Conservation (phyloP, 352 stramenopile genomes). For the Phytophthora idaei region DNA sequence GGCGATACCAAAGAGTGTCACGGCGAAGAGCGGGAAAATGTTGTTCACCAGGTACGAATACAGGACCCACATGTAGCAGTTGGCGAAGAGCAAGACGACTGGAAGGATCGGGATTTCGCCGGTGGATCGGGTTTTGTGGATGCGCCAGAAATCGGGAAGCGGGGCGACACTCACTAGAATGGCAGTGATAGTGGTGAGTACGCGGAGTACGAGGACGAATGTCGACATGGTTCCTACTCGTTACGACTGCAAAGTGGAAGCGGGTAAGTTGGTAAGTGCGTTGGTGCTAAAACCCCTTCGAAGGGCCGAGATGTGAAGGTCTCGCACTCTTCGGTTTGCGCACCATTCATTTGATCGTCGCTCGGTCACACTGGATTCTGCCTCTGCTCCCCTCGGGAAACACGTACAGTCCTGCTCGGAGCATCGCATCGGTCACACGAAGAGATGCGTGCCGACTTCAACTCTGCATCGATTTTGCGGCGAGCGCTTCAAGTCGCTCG, state of each 20-base stretch:
- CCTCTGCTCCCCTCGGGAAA: slow-evolving; percentile 9
- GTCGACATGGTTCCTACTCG: slow-evolving; percentile 16
- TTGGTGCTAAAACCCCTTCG: slow-evolving; percentile 2
- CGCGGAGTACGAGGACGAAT: slow-evolving; percentile 26
- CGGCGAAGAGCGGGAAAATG: slow-evolving; percentile 39
- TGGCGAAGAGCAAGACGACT: slow-evolving; percentile 31
- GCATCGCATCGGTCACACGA: background rate
- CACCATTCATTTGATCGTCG: slow-evolving; percentile 17
- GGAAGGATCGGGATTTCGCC: slow-evolving; percentile 35
- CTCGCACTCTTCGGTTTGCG: slow-evolving; percentile 4
- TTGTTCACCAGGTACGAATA: slow-evolving; percentile 41
- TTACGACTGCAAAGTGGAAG: slow-evolving; percentile 1
- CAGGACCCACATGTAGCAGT: slow-evolving; percentile 32
- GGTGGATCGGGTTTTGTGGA: slow-evolving; percentile 24
- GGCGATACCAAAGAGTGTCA: slow-evolving; percentile 30
- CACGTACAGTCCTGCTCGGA: background rate
- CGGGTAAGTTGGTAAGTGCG: slow-evolving; percentile 16
- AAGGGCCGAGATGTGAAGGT: background rate
- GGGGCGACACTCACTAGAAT: slow-evolving; percentile 24
- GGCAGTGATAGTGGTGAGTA: slow-evolving; percentile 28
- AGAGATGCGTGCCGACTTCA: slow-evolving; percentile 11
- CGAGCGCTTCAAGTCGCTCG: slow-evolving; percentile 5
- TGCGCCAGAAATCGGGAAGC: slow-evolving; percentile 29
- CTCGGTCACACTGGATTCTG: background rate
- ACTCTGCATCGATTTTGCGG: slow-evolving; percentile 11